Evolutionary conservation across 139 green algal species (phyloP), one percentile per base, ranked within the genome.

Genomic region (Ettlia oleoabundans): DNA sequence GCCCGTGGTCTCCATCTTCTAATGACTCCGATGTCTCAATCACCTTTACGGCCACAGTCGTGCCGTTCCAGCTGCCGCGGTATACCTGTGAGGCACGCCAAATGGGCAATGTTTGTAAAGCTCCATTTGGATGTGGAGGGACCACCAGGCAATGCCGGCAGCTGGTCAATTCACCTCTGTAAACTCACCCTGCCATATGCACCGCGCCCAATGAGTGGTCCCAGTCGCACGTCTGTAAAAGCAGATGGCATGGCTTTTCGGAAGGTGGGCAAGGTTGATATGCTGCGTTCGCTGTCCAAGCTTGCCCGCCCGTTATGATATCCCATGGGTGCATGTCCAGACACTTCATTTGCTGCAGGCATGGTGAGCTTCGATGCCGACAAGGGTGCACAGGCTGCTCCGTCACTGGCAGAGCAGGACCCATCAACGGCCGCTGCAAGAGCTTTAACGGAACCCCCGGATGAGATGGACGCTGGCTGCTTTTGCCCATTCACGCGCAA

Each of bases 41-140:
- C 19, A 95, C 88, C 83, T 97, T 97, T 26, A 97, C 90, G 1
- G 93, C 93, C 41, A 96, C 92, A n/a, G 80, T 72, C 37, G 84
- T 86, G 42, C 91, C 91, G 71, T 94, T 92, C 93, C 93, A 97
- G 40, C 79, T 76, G 37, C 79, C 89, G 7, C 89, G 74, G 62
- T 92, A 92, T 6, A 92, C 87, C 64, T 83, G 66, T 19, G 70
- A 43, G 42, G 51, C 2, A 10, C 15, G 19, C 13, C 47, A 15
- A 10, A 58, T 10, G 47, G 47, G n/a, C n/a, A n/a, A n/a, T n/a
- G n/a, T n/a, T n/a, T n/a, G n/a, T n/a, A n/a, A n/a, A n/a, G n/a
- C n/a, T n/a, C n/a, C n/a, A n/a, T n/a, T n/a, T n/a, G n/a, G n/a
- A n/a, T n/a, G n/a, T n/a, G n/a, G n/a, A n/a, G n/a, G n/a, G n/a